A percentile compares a stretch with the other conserved stretches of the same genome.
These are phyloP conservation scores for Hypomontagnella submonticulosa DNA, from an alignment of 495 filamentous ascomycete genomes.

Conservation along the genomic window DNA sequence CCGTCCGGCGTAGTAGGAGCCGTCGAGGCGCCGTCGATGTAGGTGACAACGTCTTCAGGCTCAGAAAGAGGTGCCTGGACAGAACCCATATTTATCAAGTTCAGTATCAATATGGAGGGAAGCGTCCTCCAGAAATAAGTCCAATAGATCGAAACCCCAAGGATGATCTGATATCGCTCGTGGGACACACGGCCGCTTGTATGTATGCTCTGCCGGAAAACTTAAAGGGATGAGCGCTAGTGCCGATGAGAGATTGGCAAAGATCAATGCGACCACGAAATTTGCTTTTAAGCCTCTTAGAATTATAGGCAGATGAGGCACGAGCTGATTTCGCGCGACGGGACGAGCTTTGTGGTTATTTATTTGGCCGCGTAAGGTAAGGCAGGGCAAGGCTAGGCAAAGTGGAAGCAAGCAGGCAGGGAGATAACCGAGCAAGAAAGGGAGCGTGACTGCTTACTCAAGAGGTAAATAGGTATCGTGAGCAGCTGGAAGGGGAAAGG, in stretches of 20 bases:
- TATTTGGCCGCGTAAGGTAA: conserved; percentile 7
- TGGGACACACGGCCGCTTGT: not conserved
- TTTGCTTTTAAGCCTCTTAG: too few species aligned
- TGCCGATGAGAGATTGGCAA: too few species aligned
- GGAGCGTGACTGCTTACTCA: conserved; percentile 28
- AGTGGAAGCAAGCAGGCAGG: not conserved
- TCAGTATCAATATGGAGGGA: not conserved
- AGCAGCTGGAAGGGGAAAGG: conserved; percentile 13
- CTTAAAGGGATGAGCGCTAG: not conserved
- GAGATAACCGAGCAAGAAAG: conserved; percentile 1
- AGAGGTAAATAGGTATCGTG: conserved; percentile 24
- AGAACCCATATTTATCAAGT: conserved; percentile 17
- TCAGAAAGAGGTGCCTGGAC: not conserved
- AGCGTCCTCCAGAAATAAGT: not conserved
- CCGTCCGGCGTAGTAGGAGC: conserved; percentile 66
- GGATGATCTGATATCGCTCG: not conserved
- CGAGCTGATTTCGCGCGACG: too few species aligned
- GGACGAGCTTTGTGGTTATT: not conserved
- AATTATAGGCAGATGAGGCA: too few species aligned
- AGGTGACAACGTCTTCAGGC: conserved; percentile 4
- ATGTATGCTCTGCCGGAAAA: not conserved
- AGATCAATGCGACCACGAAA: too few species aligned
- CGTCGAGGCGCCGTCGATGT: conserved; percentile 51
- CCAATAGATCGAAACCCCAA: not conserved
- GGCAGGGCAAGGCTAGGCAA: not conserved